phyloP scores from a whole-genome alignment of 2,329 filamentous ascomycete species.

The Phoma herbarum region DNA sequence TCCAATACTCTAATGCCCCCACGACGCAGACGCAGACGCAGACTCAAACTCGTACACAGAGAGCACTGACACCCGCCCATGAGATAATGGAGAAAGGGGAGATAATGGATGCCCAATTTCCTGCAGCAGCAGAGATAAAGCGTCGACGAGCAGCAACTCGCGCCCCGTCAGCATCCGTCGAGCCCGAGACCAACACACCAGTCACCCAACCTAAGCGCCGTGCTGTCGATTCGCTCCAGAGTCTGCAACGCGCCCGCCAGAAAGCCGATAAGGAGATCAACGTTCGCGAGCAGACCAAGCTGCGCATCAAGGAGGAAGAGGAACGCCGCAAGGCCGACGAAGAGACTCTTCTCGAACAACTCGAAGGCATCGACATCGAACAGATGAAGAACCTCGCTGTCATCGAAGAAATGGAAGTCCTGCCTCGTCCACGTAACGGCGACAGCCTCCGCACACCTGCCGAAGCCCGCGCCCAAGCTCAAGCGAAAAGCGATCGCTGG shows the following conservation, averaged over 20 bases:
- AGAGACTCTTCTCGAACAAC: slow-evolving; percentile 63
- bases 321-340: slow-evolving; percentile 68
- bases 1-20: slow-evolving; percentile 25
- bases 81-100: slow-evolving; percentile 57
- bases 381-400: slow-evolving; percentile 78
- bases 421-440: slow-evolving; percentile 35
- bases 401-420: slow-evolving; percentile 78
- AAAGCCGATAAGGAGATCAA: slow-evolving; percentile 69
- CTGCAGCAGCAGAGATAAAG: slow-evolving; percentile 80
- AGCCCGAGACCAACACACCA: slow-evolving; percentile 52
- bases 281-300: slow-evolving; percentile 60
- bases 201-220: slow-evolving; percentile 29
- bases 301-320: slow-evolving; percentile 61
- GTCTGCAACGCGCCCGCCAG: slow-evolving; percentile 47
- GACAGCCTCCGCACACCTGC: slow-evolving; percentile 11
- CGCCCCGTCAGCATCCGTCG: slow-evolving; percentile 39
- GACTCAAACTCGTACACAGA: slow-evolving; percentile 25
- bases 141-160: slow-evolving; percentile 64
- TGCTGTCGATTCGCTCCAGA: slow-evolving; percentile 54
- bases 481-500: slow-evolving; percentile 71
- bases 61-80: slow-evolving; percentile 47
- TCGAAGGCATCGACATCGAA: slow-evolving; percentile 74
- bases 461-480: slow-evolving; percentile 39
- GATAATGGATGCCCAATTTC: slow-evolving; percentile 75
- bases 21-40: slow-evolving; percentile 32